A percentile compares a stretch with the other conserved stretches of the same genome.
Conservation (phyloP, 805 yeast species). For the Sugiyamaella boreocaroliniensis region DNA sequence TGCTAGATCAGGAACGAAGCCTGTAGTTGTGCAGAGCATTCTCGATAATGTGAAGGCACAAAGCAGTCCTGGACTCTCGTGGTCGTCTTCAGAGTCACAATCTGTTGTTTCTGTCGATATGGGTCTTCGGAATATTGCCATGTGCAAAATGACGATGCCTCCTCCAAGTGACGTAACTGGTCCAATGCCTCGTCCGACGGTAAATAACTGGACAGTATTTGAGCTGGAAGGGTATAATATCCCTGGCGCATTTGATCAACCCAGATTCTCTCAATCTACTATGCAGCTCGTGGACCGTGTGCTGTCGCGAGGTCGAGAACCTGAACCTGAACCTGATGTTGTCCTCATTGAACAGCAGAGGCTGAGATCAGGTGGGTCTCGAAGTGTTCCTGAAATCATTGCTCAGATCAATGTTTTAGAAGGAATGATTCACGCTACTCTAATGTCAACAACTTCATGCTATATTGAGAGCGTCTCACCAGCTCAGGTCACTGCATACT, state of each 20-base stretch:
- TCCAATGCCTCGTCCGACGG: neutral
- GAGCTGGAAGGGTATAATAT: conserved; percentile 6
- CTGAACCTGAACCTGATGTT: conserved; percentile 31
- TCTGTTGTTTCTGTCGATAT: conserved; percentile 28
- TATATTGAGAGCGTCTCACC: conserved; percentile 22
- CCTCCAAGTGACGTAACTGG: neutral
- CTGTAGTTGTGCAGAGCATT: conserved; percentile 9
- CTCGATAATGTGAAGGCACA: neutral
- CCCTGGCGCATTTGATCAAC: conserved; percentile 21
- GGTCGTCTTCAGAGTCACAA: neutral
- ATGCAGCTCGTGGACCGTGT: conserved; percentile 13
- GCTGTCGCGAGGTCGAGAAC: neutral
- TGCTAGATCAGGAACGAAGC: conserved; percentile 10
- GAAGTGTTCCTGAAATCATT: conserved; percentile 44
- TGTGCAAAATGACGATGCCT: conserved; percentile 18
- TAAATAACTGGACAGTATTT: conserved; percentile 16
- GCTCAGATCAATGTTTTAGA: conserved; percentile 50
- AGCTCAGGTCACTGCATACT: conserved; percentile 20
- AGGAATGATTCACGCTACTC: conserved; percentile 37
- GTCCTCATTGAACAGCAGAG: conserved; percentile 53
- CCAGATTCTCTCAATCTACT: conserved; percentile 24
- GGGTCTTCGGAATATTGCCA: conserved; percentile 31
- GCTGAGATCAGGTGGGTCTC: conserved; percentile 42
- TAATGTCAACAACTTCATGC: conserved; percentile 15
- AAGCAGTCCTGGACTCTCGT: neutral